Evolutionary conservation across 2,329 filamentous ascomycete genomes (phyloP).

Genomic region (Sodiomyces alkalinus): DNA sequence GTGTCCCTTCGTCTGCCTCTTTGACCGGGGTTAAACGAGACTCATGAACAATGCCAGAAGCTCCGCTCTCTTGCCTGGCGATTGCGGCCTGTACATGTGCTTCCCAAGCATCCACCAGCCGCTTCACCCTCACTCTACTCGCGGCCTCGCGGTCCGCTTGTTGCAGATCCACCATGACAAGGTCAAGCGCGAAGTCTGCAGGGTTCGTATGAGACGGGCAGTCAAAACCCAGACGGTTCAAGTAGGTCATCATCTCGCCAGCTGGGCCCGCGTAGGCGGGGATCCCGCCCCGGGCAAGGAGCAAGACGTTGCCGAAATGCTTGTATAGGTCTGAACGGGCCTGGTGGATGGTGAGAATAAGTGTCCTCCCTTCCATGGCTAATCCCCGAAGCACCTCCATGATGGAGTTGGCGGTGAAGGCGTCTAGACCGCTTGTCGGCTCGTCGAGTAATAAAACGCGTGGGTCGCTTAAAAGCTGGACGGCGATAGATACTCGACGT

Average conservation of each 20-base stretch:
- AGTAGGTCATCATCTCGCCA: constrained; percentile 49
- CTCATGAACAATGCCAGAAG: too few relatives aligned
- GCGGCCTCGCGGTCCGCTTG: constrained; percentile 45
- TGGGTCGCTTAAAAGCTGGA: constrained; percentile 64
- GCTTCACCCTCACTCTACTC: constrained; percentile 45
- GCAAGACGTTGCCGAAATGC: constrained; percentile 55
- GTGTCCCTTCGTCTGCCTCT: constrained; percentile 16
- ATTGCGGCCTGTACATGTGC: too few relatives aligned
- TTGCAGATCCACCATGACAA: constrained; percentile 63
- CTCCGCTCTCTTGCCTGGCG: neutral
- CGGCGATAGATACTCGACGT: constrained; percentile 60
- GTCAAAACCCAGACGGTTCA: constrained; percentile 40
- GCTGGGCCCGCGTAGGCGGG: constrained; percentile 53
- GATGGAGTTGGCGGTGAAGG: constrained; percentile 64
- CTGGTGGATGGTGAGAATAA: constrained; percentile 68
- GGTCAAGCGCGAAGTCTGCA: constrained; percentile 62
- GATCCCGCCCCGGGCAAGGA: constrained; percentile 54
- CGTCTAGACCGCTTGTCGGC: constrained; percentile 61
- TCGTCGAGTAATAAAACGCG: constrained; percentile 60
- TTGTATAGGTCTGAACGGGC: constrained; percentile 58
- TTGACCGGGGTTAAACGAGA: constrained; percentile 13
- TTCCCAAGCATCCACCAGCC: constrained; percentile 45
- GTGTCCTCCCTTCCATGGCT: constrained; percentile 56
- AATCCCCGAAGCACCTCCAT: constrained; percentile 58
- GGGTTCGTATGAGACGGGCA: constrained; percentile 60